Conservation (phyloP, 305 asterid genomes). For the Fraxinus albicans region DNA sequence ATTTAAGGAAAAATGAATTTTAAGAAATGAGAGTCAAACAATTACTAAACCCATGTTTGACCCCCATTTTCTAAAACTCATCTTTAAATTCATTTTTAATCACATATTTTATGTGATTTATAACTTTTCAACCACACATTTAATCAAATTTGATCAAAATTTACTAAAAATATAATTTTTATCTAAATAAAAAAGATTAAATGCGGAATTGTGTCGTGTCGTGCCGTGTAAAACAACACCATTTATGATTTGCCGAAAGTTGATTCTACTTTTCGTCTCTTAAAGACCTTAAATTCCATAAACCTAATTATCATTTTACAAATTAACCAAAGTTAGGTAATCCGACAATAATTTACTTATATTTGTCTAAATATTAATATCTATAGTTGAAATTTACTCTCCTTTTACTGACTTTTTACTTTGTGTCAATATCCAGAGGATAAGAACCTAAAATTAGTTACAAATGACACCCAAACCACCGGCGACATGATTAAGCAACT, state of each 20-base stretch:
- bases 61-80: too few relatives aligned
- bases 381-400: background rate
- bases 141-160: too few relatives aligned
- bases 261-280: constrained; percentile 30
- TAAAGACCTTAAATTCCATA: constrained; percentile 24
- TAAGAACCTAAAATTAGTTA: background rate
- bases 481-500: background rate
- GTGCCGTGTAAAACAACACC: background rate
- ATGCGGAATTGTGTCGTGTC: background rate
- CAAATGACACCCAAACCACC: background rate
- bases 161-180: too few relatives aligned
- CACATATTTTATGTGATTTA: too few relatives aligned
- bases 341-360: background rate
- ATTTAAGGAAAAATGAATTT: too few relatives aligned
- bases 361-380: background rate
- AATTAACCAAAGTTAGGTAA: background rate
- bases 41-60: too few relatives aligned
- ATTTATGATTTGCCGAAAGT: background rate
- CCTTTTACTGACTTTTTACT: background rate
- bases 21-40: too few relatives aligned
- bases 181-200: background rate
- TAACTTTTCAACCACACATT: too few relatives aligned
- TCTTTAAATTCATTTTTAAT: too few relatives aligned
- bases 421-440: background rate
- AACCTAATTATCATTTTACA: constrained; percentile 25